Base-by-base conservation (phyloP, 2,329 filamentous ascomycete genomes). In the Aspergillus chevalieri region DNA sequence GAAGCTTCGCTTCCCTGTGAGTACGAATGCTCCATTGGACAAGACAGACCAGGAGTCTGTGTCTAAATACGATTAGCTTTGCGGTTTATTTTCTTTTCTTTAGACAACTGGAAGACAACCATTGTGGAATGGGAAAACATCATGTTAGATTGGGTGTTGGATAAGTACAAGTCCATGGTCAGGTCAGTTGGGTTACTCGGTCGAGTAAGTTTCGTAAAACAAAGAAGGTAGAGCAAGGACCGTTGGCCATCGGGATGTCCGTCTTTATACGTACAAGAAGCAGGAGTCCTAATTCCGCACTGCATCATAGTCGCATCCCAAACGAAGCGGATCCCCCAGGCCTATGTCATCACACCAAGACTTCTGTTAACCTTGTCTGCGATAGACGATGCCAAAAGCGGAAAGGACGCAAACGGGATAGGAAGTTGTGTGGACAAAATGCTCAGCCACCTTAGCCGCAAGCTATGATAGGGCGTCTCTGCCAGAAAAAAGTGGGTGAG, bases 1-100 rank as follows among this genome's bases (percentile, higher is more conserved):
- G 59, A 59, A 28, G 53, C 54, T 28, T 59, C 55, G 39, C 57
- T 58, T 47, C 52, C 47, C 45, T 51, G 49, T 9, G 58, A 61
- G 51, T 54, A 57, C 21, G 58, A 55, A 10, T 4, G 45, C 17
- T 62, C 57, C 57, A 62, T 60, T 10, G 38, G 38, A 41, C 38
- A 41, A 12, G 19, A 12, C 15, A 41, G 38, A 12, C 15, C 17
- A 41, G 17, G 8, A 41, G 38, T 30, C 26, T 30, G 17, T 38
- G 34, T 41, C 38, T 41, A 41, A 10, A 41, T 41, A 41, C 15
- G 6, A 41, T 41, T 41, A 41, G 38, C 38, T 41, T 41, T 30
- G 34, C n/a, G 8, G 15, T 36, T 36, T 36, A n/a, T 14, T 36
- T 36, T 6, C n/a, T 36, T n/a, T 36, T n/a, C 3, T 36, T 36